A percentile compares a stretch with the other conserved stretches of the same genome.
phyloP scores from a whole-genome alignment of 768 basidiomycete genomes.

The Lactifluus echinatus region DNA sequence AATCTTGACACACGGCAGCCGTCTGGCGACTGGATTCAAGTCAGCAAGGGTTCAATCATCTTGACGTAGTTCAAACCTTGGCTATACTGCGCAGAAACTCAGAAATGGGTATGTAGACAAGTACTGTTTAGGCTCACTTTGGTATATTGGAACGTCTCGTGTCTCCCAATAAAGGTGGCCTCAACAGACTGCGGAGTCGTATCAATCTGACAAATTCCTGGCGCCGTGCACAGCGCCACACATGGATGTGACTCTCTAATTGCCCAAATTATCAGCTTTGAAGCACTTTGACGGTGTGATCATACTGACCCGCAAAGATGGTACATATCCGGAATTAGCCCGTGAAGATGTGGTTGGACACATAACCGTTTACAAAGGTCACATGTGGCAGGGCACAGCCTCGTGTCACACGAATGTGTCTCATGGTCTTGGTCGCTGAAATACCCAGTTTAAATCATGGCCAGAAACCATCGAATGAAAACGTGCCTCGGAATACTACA shows the following conservation, averaged over 20 bases:
- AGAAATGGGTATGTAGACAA: not conserved
- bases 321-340: conserved; percentile 29
- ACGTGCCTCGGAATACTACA: conserved; percentile 8
- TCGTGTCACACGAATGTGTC: conserved; percentile 42
- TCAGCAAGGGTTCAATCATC: not conserved
- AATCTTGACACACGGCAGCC: conserved; percentile 39
- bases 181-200: conserved; percentile 51
- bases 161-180: conserved; percentile 50
- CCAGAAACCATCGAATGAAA: not conserved
- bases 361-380: conserved; percentile 50
- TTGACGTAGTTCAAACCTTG: conserved; percentile 33
- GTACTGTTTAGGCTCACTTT: conserved; percentile 38
- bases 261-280: not conserved
- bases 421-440: conserved; percentile 38
- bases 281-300: not conserved
- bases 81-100: conserved; percentile 33
- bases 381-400: conserved; percentile 46
- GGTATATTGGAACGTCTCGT: conserved; percentile 57
- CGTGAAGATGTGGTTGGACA: conserved; percentile 43
- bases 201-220: conserved; percentile 52
- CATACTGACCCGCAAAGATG: conserved; percentile 51
- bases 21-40: conserved; percentile 36
- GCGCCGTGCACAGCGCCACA: conserved; percentile 31
- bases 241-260: conserved; percentile 47
- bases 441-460: not conserved